These are phyloP conservation scores for Tieghemostelium lacteum DNA, from an alignment of 78 protist species.

Conservation along the genomic window DNA sequence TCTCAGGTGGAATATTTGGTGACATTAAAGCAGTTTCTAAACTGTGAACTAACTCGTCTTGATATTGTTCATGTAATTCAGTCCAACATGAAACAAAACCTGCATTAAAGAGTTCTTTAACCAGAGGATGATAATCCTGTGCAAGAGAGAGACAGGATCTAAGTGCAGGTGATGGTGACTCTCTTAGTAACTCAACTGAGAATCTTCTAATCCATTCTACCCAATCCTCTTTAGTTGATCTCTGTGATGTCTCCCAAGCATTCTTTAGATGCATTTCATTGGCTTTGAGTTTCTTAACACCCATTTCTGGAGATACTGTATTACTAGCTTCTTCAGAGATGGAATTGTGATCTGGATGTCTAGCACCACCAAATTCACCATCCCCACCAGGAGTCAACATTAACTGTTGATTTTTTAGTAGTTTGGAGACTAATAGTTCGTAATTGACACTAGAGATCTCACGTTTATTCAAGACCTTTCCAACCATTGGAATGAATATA, in stretches of 20 bases:
- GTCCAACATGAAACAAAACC: conserved; percentile 97
- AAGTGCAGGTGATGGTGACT: conserved; percentile 97
- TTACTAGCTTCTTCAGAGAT: background rate
- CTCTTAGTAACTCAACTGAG: conserved; percentile 91
- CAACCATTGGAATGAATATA: conserved; percentile 91
- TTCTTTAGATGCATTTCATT: conserved; percentile 82
- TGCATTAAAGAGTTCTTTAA: conserved; percentile 97
- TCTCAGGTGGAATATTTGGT: conserved; percentile 94
- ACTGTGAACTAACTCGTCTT: conserved; percentile 64
- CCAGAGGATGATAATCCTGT: conserved; percentile 90
- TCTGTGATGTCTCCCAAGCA: conserved; percentile 93
- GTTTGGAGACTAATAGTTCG: conserved; percentile 56
- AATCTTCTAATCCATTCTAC: conserved; percentile 95
- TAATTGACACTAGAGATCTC: conserved; percentile 59
- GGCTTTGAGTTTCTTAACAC: conserved; percentile 74
- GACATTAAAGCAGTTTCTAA: conserved; percentile 76
- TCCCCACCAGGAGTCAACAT: conserved; percentile 16
- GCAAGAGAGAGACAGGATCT: conserved; percentile 94
- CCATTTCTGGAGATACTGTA: conserved; percentile 46
- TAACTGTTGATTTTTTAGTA: conserved; percentile 72
- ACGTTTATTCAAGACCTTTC: conserved; percentile 67
- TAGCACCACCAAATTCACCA: background rate
- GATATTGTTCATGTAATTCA: conserved; percentile 86
- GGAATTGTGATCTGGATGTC: conserved; percentile 14
- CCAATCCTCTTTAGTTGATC: conserved; percentile 96